These are phyloP conservation scores for Penicillium paneum DNA, from an alignment of 2,329 filamentous ascomycete genomes.

Conservation along the genomic window DNA sequence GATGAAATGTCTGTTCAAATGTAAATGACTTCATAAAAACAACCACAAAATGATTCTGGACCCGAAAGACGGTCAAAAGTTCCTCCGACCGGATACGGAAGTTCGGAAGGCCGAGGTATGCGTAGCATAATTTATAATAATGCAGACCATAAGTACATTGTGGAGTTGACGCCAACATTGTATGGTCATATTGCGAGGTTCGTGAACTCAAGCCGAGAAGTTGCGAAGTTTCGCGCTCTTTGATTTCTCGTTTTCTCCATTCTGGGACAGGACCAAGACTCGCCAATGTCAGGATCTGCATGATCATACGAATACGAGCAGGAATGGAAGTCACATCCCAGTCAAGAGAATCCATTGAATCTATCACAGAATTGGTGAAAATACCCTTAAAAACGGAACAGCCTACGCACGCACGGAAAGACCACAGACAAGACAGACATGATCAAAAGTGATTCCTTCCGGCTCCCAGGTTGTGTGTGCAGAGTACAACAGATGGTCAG, in stretches of 20 bases:
- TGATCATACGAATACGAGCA: conserved; percentile 36
- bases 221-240: neutral
- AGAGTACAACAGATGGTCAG: conserved; percentile 33
- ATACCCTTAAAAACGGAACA: conserved; percentile 31
- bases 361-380: conserved; percentile 40
- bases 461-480: conserved; percentile 19
- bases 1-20: neutral
- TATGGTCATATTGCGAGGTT: neutral
- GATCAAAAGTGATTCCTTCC: conserved; percentile 26
- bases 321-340: conserved; percentile 42
- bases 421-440: conserved; percentile 38
- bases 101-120: neutral
- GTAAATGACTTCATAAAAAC: neutral
- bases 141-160: neutral
- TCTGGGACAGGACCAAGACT: conserved; percentile 31
- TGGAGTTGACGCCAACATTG: neutral
- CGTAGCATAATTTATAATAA: no score
- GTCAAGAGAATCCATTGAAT: conserved; percentile 38
- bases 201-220: neutral
- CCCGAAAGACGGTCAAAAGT: neutral
- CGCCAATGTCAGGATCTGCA: conserved; percentile 31
- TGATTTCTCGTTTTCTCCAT: conserved; percentile 15
- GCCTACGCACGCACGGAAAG: conserved; percentile 39
- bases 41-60: neutral
- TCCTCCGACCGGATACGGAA: neutral